Conservation (phyloP, 345 rosid species). For the Salix dunnii region DNA sequence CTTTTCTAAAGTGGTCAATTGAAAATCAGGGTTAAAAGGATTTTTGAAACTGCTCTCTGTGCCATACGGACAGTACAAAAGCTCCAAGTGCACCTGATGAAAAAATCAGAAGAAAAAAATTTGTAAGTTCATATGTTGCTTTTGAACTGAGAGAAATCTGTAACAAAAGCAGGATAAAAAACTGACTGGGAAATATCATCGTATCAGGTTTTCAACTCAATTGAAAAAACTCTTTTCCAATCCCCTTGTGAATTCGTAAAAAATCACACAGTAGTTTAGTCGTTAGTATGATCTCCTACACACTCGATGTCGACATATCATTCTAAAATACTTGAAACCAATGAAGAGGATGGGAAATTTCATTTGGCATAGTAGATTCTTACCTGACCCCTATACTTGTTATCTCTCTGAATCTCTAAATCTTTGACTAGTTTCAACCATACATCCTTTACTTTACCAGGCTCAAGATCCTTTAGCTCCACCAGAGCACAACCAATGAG, state of each 20-base stretch:
- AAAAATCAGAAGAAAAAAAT: constrained; percentile 9
- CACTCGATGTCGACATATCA: too few species aligned
- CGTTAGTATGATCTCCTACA: too few species aligned
- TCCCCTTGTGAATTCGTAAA: too few species aligned
- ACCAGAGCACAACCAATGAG: constrained; percentile 71
- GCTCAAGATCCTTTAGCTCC: constrained; percentile 50
- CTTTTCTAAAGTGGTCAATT: constrained; percentile 76
- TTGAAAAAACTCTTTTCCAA: too few species aligned
- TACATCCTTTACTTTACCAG: constrained; percentile 77
- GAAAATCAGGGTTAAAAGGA: constrained; percentile 45
- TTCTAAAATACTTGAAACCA: too few species aligned
- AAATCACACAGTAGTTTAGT: too few species aligned
- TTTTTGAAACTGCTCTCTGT: constrained; percentile 50
- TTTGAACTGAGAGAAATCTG: too few species aligned
- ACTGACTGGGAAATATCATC: too few species aligned
- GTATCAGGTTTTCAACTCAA: too few species aligned
- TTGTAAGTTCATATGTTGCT: background rate
- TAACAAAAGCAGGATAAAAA: too few species aligned
- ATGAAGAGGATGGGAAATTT: background rate
- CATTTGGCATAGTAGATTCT: background rate
- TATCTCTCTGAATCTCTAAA: constrained; percentile 78
- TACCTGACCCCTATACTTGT: constrained; percentile 79
- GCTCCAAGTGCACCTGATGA: constrained; percentile 81
- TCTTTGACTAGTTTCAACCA: constrained; percentile 88
- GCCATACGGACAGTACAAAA: constrained; percentile 65